phyloP scores from a whole-genome alignment of 139 green algal genomes.

The Zygnema circumcarinatum region DNA sequence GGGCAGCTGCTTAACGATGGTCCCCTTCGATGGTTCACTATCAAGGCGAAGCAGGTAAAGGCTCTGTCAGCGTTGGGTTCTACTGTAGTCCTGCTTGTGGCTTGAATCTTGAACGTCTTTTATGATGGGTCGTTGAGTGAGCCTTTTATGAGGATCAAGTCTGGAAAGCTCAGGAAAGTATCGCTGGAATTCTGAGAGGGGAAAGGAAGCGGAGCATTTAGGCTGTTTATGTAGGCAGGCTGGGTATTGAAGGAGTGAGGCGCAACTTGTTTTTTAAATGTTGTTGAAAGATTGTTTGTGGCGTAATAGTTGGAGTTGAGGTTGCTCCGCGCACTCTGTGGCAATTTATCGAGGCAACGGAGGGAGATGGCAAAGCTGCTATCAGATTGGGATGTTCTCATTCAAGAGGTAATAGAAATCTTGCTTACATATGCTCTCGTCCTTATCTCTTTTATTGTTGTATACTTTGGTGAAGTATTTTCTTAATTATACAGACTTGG shows the following conservation, averaged over 20 bases:
- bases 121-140: too few relatives aligned
- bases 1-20: background rate
- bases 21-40: background rate
- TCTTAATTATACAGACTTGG: too few relatives aligned
- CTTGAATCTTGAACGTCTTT: background rate
- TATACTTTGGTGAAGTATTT: too few relatives aligned
- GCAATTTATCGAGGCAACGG: conserved; percentile 24
- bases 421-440: background rate
- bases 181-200: too few relatives aligned
- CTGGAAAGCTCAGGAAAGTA: too few relatives aligned
- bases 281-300: too few relatives aligned
- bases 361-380: conserved; percentile 33
- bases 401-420: conserved; percentile 26
- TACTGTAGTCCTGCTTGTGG: background rate
- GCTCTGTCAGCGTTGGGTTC: background rate
- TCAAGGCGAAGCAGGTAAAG: background rate
- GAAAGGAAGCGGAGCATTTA: too few relatives aligned
- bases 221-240: too few relatives aligned
- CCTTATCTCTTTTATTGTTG: background rate
- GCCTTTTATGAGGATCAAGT: too few relatives aligned
- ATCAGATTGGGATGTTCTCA: conserved; percentile 43
- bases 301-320: background rate
- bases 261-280: too few relatives aligned
- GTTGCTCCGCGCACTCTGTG: conserved; percentile 40
- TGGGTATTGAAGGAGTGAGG: too few relatives aligned